Evolutionary conservation across 345 rosid genomes (phyloP).

Genomic region (Linum tenue): DNA sequence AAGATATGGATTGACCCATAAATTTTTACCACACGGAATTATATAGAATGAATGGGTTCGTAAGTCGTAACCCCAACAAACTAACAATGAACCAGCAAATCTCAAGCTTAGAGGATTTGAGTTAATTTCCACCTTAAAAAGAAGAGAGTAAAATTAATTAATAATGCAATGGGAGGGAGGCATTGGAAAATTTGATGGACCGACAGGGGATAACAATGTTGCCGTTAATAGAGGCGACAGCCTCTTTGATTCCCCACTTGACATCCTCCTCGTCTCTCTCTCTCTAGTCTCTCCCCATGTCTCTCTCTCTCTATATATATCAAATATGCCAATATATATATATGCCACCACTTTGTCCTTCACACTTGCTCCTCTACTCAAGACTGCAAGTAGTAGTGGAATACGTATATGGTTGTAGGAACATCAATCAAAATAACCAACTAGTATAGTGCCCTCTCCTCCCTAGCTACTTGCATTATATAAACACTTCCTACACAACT

Average conservation of each 20-base stretch:
- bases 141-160: too few relatives aligned
- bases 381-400: too few relatives aligned
- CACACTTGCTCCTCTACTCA: neutral
- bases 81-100: too few relatives aligned
- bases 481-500: neutral
- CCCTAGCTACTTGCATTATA: neutral
- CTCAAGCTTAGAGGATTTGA: too few relatives aligned
- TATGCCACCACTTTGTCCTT: too few relatives aligned
- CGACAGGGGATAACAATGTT: slow-evolving; percentile 1
- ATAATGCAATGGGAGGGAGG: too few relatives aligned
- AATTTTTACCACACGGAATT: too few relatives aligned
- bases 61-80: too few relatives aligned
- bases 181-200: neutral
- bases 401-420: neutral
- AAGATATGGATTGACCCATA: too few relatives aligned
- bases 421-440: slow-evolving; percentile 1
- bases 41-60: too few relatives aligned
- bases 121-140: too few relatives aligned
- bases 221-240: slow-evolving; percentile 1
- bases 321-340: neutral
- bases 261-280: too few relatives aligned
- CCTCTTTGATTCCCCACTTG: neutral
- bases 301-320: neutral
- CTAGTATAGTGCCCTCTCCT: neutral
- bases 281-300: neutral